These are phyloP conservation scores for Apophysomyces variabilis DNA, from an alignment of 371 early-diverging fungal genomes.

Conservation along the genomic window DNA sequence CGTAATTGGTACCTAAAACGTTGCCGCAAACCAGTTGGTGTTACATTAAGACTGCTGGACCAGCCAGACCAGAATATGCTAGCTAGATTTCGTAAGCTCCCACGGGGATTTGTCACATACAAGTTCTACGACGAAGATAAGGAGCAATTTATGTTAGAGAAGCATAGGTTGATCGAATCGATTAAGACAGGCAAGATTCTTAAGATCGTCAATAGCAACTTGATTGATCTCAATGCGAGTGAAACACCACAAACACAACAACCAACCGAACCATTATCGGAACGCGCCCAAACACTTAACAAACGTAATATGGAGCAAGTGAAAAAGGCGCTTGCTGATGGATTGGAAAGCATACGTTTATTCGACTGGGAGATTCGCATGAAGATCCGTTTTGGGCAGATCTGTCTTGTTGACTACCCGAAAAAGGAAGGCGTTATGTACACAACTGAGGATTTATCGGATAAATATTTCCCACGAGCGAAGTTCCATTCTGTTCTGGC, in stretches of 20 bases:
- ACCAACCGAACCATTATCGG: constrained; percentile 15
- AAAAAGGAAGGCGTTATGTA: constrained; percentile 12
- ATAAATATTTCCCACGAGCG: constrained; percentile 22
- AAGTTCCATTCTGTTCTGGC: constrained; percentile 25
- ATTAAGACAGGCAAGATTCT: constrained; percentile 22
- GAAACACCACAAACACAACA: not conserved
- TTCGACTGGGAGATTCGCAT: constrained; percentile 46
- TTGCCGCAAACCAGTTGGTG: constrained; percentile 20
- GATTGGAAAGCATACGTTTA: constrained; percentile 45
- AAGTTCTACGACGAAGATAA: constrained; percentile 12
- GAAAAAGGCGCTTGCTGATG: constrained; percentile 23
- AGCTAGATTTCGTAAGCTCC: constrained; percentile 25
- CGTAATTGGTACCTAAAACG: constrained; percentile 48
- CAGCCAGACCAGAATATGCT: constrained; percentile 31
- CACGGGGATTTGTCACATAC: constrained; percentile 24
- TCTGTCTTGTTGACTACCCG: constrained; percentile 23
- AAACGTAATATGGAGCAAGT: constrained; percentile 28
- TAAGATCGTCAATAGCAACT: constrained; percentile 6
- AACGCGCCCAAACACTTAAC: constrained; percentile 18
- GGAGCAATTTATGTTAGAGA: constrained; percentile 22
- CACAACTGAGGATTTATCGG: constrained; percentile 13
- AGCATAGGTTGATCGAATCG: constrained; percentile 30
- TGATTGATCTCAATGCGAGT: constrained; percentile 30
- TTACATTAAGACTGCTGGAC: constrained; percentile 25
- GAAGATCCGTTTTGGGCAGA: constrained; percentile 49